phyloP scores from a whole-genome alignment of 176 grass and related monocot genomes.

The Aegilops bicornis region DNA sequence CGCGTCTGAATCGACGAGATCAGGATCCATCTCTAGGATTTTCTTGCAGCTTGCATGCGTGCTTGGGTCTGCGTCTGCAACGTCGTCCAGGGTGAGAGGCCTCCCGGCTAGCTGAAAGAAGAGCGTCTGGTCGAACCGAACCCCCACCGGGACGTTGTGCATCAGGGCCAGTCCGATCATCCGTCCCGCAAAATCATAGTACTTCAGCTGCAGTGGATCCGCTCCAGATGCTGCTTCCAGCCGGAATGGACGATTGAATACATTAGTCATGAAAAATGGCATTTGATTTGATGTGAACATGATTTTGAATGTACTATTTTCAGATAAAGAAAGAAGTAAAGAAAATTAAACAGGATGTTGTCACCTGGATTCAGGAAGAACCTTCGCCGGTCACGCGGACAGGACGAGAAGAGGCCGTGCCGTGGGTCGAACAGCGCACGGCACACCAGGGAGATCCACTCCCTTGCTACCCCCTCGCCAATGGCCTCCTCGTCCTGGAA shows the following conservation, averaged over 20 bases:
- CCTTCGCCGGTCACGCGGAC: conserved; percentile 49
- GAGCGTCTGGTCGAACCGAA: conserved; percentile 55
- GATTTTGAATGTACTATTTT: not conserved
- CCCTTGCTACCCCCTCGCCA: conserved; percentile 37
- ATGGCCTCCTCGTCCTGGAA: conserved; percentile 51
- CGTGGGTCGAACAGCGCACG: conserved; percentile 48
- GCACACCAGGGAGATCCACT: conserved; percentile 28
- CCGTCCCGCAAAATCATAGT: conserved; percentile 49
- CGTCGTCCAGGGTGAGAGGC: conserved; percentile 55
- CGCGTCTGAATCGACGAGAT: conserved; percentile 56
- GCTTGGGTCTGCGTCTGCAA: conserved; percentile 55
- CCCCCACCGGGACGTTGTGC: conserved; percentile 52
- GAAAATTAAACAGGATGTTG: not conserved
- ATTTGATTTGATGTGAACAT: not conserved
- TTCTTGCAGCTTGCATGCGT: conserved; percentile 57
- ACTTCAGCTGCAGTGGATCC: conserved; percentile 52
- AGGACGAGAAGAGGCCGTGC: conserved; percentile 50
- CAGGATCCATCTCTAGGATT: conserved; percentile 68
- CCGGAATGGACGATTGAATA: not conserved
- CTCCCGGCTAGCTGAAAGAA: conserved; percentile 51
- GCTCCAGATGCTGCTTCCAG: conserved; percentile 48
- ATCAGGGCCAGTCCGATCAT: conserved; percentile 60
- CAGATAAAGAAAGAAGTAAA: not conserved
- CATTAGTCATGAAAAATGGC: not conserved
- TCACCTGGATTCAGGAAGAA: conserved; percentile 71